These are phyloP conservation scores for Wallacemonas sp. DNA, from an alignment of 208 protist species.

Conservation along the genomic window DNA sequence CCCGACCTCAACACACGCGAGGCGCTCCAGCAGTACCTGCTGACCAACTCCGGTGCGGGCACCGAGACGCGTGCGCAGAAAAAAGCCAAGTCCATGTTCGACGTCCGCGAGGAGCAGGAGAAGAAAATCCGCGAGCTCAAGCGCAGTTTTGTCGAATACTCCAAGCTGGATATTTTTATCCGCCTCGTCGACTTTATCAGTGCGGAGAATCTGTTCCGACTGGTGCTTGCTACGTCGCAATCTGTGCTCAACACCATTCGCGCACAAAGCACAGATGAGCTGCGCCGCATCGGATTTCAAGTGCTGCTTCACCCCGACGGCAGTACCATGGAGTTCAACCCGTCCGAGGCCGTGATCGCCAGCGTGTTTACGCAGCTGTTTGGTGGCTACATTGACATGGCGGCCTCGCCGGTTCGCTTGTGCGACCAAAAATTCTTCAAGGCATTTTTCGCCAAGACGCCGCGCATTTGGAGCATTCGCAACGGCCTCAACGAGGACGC, in stretches of 20 bases:
- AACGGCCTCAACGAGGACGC: conserved; percentile 67
- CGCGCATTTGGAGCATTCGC: conserved; percentile 78
- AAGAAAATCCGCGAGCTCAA: conserved; percentile 88
- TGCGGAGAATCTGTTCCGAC: conserved; percentile 84
- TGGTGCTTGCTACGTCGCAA: conserved; percentile 63
- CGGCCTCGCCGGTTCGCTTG: conserved; percentile 50
- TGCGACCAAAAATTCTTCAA: conserved; percentile 86
- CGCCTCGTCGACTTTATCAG: conserved; percentile 87
- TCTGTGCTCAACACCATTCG: conserved; percentile 74
- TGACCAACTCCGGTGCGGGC: conserved; percentile 63
- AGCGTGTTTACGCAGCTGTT: conserved; percentile 66
- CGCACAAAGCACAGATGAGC: conserved; percentile 58
- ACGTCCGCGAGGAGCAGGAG: conserved; percentile 85
- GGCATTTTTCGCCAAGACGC: conserved; percentile 70
- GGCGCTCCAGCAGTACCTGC: conserved; percentile 91
- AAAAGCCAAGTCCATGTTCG: conserved; percentile 93
- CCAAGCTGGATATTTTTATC: conserved; percentile 89
- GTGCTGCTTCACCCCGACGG: conserved; percentile 76
- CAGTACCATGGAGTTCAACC: conserved; percentile 75
- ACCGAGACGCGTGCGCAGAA: conserved; percentile 49
- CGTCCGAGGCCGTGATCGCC: conserved; percentile 57
- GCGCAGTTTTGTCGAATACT: conserved; percentile 91
- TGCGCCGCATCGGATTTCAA: conserved; percentile 88
- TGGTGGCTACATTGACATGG: conserved; percentile 66
- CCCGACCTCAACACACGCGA: conserved; percentile 92